phyloP scores from a whole-genome alignment of 75 land plant species.

The Isoetes taiwanensis region DNA sequence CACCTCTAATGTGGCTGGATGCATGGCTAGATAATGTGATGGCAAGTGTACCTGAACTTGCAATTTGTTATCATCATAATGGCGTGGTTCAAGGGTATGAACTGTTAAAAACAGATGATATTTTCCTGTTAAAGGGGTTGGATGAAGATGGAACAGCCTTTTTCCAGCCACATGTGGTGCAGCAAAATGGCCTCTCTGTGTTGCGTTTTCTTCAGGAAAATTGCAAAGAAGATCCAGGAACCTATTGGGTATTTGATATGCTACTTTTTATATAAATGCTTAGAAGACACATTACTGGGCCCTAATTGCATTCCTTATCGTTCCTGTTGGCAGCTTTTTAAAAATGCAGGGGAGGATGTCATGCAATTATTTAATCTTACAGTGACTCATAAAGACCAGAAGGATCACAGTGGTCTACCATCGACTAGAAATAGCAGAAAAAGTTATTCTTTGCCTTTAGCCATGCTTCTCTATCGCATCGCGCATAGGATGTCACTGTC shows the following conservation, averaged over 20 bases:
- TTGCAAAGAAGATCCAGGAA: constrained; percentile 98
- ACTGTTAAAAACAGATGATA: constrained; percentile 94
- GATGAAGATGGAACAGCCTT: constrained; percentile 89
- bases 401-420: constrained; percentile 39
- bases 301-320: neutral
- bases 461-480: constrained; percentile 80
- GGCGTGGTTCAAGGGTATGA: constrained; percentile 99
- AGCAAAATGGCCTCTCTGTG: constrained; percentile 93
- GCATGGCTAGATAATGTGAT: constrained; percentile 99
- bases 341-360: constrained; percentile 89
- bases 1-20: constrained; percentile 93
- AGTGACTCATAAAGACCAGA: constrained; percentile 43
- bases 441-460: constrained; percentile 65
- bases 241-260: constrained; percentile 73
- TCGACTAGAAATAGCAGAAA: constrained; percentile 54
- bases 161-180: constrained; percentile 93
- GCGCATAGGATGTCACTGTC: constrained; percentile 89
- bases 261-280: neutral
- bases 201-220: constrained; percentile 91
- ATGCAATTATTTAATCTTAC: constrained; percentile 98
- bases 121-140: constrained; percentile 82
- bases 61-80: constrained; percentile 92
- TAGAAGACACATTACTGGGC: neutral
- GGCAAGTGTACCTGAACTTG: constrained; percentile 99
- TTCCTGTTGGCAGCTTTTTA: constrained; percentile 52